Evolutionary conservation across 108 stramenopile genomes (phyloP).

Genomic region (Pseudonitzschia delicatissima): DNA sequence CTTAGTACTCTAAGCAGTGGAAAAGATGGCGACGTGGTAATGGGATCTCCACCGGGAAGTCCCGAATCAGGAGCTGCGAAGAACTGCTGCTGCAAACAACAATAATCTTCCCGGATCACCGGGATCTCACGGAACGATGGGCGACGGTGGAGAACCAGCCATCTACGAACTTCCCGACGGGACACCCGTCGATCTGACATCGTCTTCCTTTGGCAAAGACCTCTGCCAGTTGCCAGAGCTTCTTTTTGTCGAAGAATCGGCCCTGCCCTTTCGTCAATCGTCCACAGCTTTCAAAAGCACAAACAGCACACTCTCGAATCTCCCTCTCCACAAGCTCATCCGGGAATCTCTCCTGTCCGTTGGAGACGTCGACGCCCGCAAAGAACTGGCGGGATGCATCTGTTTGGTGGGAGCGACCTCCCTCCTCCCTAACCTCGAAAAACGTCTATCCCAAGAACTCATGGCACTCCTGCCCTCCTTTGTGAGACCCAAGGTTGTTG

Average conservation of each 20-base stretch:
- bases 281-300: not conserved
- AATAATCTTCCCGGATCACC: not conserved
- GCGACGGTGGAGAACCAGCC: not conserved
- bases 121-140: not conserved
- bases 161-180: constrained; percentile 72
- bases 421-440: constrained; percentile 59
- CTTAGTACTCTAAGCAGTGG: constrained; percentile 23
- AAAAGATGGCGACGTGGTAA: constrained; percentile 3
- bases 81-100: no score
- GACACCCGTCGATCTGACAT: constrained; percentile 49
- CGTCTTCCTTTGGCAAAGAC: constrained; percentile 53
- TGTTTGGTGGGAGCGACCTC: constrained; percentile 70
- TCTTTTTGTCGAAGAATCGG: constrained; percentile 45
- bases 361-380: constrained; percentile 77
- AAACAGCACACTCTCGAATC: constrained; percentile 28
- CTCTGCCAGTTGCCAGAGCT: constrained; percentile 62
- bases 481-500: constrained; percentile 70
- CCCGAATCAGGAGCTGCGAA: constrained; percentile 8
- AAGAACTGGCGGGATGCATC: constrained; percentile 73
- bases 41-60: constrained; percentile 12
- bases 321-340: constrained; percentile 70
- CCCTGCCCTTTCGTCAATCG: constrained; percentile 47
- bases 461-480: constrained; percentile 48
- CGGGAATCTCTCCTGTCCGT: constrained; percentile 67
- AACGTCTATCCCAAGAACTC: constrained; percentile 67